Conservation (phyloP, 2,329 filamentous ascomycete species). For the Fonsecaea pugnacius region DNA sequence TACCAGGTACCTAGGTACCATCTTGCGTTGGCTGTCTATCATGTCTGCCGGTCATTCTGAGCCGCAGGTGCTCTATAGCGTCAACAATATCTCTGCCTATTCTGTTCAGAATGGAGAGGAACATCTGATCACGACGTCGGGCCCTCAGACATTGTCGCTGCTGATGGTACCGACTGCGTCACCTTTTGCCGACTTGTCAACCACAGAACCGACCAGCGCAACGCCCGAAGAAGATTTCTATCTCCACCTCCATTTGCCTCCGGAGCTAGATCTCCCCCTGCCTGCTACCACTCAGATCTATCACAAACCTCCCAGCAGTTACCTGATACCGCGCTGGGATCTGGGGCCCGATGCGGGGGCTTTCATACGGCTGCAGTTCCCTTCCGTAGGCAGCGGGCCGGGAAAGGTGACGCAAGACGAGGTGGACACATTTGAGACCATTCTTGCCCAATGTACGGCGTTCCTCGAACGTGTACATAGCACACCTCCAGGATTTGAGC, state of each 20-base stretch:
- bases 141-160: slow-evolving; percentile 87
- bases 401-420: slow-evolving; percentile 79
- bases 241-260: slow-evolving; percentile 89
- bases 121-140: slow-evolving; percentile 77
- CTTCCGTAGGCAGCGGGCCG: slow-evolving; percentile 68
- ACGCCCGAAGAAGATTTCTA: slow-evolving; percentile 87
- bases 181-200: slow-evolving; percentile 62
- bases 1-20: not conserved
- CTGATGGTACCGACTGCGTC: slow-evolving; percentile 94
- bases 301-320: slow-evolving; percentile 89
- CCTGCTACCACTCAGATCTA: slow-evolving; percentile 97
- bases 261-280: slow-evolving; percentile 89
- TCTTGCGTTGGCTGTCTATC: slow-evolving; percentile 25
- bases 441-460: slow-evolving; percentile 94
- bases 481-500: slow-evolving; percentile 55
- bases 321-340: slow-evolving; percentile 94
- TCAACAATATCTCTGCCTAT: slow-evolving; percentile 87
- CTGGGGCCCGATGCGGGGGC: slow-evolving; percentile 83
- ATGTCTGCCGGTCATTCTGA: slow-evolving; percentile 56
- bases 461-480: slow-evolving; percentile 80
- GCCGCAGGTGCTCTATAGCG: slow-evolving; percentile 58
- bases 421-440: slow-evolving; percentile 95
- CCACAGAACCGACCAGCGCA: slow-evolving; percentile 61
- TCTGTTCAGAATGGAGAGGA: slow-evolving; percentile 89
- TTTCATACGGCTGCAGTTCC: slow-evolving; percentile 93